A percentile compares a stretch with the other conserved stretches of the same genome.
phyloP scores from a whole-genome alignment of 345 rosid species.

The Turritis glabra region DNA sequence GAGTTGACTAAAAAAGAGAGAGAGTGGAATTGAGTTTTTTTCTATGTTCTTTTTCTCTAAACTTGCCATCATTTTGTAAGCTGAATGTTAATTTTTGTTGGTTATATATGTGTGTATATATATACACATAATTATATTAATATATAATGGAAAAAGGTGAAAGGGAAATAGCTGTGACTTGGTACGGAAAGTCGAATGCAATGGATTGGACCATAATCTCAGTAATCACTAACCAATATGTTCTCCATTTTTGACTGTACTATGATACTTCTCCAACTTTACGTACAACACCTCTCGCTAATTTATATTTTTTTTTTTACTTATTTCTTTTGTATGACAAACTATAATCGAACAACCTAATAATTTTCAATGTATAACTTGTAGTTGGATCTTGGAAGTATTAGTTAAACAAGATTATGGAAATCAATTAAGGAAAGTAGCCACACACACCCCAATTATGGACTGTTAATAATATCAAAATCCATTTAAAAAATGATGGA shows the following conservation, averaged over 20 bases:
- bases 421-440: background rate
- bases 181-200: constrained; percentile 25
- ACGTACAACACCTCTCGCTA: background rate
- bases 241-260: constrained; percentile 7
- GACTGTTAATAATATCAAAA: background rate
- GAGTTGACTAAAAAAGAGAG: background rate
- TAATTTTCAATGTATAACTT: background rate
- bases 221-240: background rate
- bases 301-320: background rate
- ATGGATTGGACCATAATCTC: constrained; percentile 28
- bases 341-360: background rate
- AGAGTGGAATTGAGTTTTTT: background rate
- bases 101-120: background rate
- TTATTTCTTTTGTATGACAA: background rate
- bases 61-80: constrained; percentile 19
- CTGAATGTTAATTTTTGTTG: background rate
- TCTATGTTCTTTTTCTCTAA: background rate
- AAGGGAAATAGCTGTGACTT: constrained; percentile 23
- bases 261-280: background rate
- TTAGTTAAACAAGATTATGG: background rate
- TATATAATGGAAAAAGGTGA: background rate
- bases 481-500: background rate
- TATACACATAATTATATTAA: background rate
- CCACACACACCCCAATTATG: background rate
- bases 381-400: background rate